Base-by-base conservation (phyloP, 163 green algal genomes). In the Prototheca wickerhamii region DNA sequence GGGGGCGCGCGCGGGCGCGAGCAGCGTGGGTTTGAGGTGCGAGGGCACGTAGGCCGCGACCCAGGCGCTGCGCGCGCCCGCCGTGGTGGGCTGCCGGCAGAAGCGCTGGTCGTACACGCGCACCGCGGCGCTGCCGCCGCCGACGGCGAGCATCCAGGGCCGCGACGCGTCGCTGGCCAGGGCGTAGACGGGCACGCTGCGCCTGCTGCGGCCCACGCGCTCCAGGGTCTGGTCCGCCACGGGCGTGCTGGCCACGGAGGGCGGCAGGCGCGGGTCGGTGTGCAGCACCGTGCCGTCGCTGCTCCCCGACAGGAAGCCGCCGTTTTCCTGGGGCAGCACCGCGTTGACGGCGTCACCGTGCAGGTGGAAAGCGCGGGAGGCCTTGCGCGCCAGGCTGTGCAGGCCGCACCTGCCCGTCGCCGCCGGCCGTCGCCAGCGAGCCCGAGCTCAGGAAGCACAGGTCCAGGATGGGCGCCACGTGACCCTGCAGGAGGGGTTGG, bases 71-170 rank as follows among this genome's bases (percentile, higher is more conserved):
- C 26, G 25, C 15, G 33, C 49, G 21, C 34, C 56, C 10, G 33
- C 29, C 0, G 12, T 46, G 2, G 54, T 5, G 17, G 29, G 43
- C 21, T 5, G 29, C 10, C 21, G 17, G 25, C 60, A 31, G 60
- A 73, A 68, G 60, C 68, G 68, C 30, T 42, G 54, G 55, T 74
- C 68, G 46, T 69, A 74, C 8, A 74, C 54, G 15, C 68, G 61
- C 20, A 69, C 25, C 28, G 68, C 37, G 1, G 68, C 55, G 56
- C 69, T 61, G 17, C 33, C 44, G 26, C 68, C 60, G 46, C 7
- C 32, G 34, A 4, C 17, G 5, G 29, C 17, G 23, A 72, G 65
- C 18, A 72, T 44, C 66, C 66, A 72, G 7, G 66, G 66, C 5
- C 66, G 66, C 26, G 37, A 43, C 25, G 57, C 50, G 58, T 72